These are phyloP conservation scores for Xylaria sp. DNA, from an alignment of 2,329 filamentous ascomycete genomes.

Conservation along the genomic window DNA sequence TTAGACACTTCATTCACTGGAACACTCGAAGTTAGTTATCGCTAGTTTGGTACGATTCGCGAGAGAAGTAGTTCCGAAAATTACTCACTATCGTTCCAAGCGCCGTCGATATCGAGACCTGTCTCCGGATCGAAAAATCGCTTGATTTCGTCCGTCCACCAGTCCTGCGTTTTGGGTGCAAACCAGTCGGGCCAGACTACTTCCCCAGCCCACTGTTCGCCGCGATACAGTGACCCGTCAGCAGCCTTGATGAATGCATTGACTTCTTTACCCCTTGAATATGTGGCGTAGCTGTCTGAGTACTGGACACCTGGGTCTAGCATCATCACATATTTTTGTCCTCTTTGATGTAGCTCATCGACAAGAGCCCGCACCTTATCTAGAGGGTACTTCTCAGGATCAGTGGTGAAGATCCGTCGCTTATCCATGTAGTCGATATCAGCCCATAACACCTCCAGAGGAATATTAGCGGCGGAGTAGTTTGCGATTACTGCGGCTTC, in stretches of 20 bases:
- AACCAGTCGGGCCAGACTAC: constrained; percentile 75
- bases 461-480: constrained; percentile 65
- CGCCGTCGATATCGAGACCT: constrained; percentile 72
- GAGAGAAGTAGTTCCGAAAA: no score
- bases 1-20: constrained; percentile 67
- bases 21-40: no score
- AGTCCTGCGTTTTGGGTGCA: constrained; percentile 62
- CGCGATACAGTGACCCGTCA: constrained; percentile 58
- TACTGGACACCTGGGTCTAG: constrained; percentile 66
- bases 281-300: constrained; percentile 45
- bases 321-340: constrained; percentile 73
- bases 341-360: constrained; percentile 64
- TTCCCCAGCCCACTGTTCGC: constrained; percentile 73
- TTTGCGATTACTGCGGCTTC: constrained; percentile 67
- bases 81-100: constrained; percentile 75
- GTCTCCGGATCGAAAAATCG: constrained; percentile 64
- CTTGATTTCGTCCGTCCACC: constrained; percentile 69
- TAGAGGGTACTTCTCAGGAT: constrained; percentile 64
- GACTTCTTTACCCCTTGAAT: constrained; percentile 50
- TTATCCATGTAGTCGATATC: constrained; percentile 65
- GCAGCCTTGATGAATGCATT: constrained; percentile 51
- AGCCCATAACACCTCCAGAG: constrained; percentile 68
- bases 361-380: constrained; percentile 67
- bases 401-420: constrained; percentile 63
- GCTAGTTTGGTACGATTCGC: no score